A percentile compares a stretch with the other conserved stretches of the same genome.
Evolutionary conservation across 495 filamentous ascomycete genomes (phyloP).

Genomic region (Tetracladium setigerum): DNA sequence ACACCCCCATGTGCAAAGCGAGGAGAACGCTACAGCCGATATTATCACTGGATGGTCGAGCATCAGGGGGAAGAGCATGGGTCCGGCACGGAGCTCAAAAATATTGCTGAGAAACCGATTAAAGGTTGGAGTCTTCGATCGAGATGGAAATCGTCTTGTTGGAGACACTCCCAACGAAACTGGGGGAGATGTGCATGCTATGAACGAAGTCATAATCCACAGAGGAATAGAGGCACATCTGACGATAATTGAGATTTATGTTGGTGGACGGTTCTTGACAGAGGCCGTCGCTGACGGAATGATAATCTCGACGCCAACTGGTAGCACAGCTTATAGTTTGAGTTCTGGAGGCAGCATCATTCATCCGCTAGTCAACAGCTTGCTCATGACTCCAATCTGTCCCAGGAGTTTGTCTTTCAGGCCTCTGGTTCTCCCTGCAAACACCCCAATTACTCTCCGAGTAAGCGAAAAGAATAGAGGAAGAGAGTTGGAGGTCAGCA

Average conservation of each 20-base stretch:
- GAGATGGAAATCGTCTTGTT: constrained; percentile 43
- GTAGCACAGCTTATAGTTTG: constrained; percentile 91
- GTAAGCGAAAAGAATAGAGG: constrained; percentile 78
- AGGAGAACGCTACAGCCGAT: constrained; percentile 17
- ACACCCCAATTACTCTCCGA: constrained; percentile 74
- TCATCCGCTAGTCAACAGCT: constrained; percentile 79
- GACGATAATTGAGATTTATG: constrained; percentile 78
- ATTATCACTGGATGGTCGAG: constrained; percentile 56
- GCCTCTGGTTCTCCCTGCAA: constrained; percentile 79
- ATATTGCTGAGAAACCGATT: constrained; percentile 81
- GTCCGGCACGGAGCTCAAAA: constrained; percentile 60
- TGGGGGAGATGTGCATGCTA: constrained; percentile 62
- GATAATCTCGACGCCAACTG: constrained; percentile 87
- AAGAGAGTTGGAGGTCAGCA: constrained; percentile 77
- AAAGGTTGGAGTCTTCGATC: constrained; percentile 70
- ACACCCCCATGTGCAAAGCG: constrained; percentile 35
- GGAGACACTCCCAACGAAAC: constrained; percentile 16
- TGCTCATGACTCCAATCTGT: constrained; percentile 91
- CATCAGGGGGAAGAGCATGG: constrained; percentile 74
- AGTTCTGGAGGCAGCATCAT: constrained; percentile 89
- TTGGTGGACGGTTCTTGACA: constrained; percentile 79
- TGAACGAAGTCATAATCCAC: constrained; percentile 94
- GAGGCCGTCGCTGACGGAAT: constrained; percentile 93
- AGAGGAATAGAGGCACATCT: constrained; percentile 85
- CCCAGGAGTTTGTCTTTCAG: constrained; percentile 87